Conservation (phyloP, 768 basidiomycete species). For the Kwoniella pini region DNA sequence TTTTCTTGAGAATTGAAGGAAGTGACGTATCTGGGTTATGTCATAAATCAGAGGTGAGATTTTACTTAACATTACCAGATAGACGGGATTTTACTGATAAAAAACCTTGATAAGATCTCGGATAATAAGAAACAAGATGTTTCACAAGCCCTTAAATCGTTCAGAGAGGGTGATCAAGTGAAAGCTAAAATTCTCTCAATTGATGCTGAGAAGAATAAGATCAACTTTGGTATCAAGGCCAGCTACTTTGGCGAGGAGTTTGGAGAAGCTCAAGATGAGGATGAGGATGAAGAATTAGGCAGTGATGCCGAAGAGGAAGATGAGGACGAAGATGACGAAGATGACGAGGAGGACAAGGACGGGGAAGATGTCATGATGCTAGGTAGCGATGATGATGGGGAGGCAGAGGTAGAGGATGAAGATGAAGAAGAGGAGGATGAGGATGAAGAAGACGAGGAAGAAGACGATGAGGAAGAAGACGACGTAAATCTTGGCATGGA, state of each 20-base stretch:
- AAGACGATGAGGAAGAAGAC: conserved; percentile 56
- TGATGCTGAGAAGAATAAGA: conserved; percentile 74
- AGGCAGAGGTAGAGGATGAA: conserved; percentile 46
- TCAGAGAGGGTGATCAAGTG: conserved; percentile 83
- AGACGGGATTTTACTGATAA: conserved; percentile 6
- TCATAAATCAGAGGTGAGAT: conserved; percentile 81
- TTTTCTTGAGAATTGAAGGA: conserved; percentile 88
- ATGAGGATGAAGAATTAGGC: conserved; percentile 39
- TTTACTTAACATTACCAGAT: conserved; percentile 2
- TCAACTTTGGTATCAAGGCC: conserved; percentile 81
- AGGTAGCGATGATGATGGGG: conserved; percentile 37
- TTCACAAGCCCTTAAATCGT: conserved; percentile 70
- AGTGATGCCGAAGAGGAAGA: conserved; percentile 45
- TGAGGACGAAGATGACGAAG: conserved; percentile 46
- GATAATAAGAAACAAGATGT: conserved; percentile 84
- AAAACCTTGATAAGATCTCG: conserved; percentile 64
- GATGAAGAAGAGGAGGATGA: conserved; percentile 50
- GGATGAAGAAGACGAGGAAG: conserved; percentile 28
- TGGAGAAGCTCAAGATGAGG: conserved; percentile 55
- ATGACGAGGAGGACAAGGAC: conserved; percentile 26
- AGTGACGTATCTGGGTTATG: conserved; percentile 85
- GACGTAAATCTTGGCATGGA: conserved; percentile 22
- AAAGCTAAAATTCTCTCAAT: conserved; percentile 73
- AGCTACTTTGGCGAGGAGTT: conserved; percentile 73
- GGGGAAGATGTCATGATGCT: conserved; percentile 7